Evolutionary conservation across 2,329 filamentous ascomycete genomes (phyloP).

Genomic region (Xylaria sp.): DNA sequence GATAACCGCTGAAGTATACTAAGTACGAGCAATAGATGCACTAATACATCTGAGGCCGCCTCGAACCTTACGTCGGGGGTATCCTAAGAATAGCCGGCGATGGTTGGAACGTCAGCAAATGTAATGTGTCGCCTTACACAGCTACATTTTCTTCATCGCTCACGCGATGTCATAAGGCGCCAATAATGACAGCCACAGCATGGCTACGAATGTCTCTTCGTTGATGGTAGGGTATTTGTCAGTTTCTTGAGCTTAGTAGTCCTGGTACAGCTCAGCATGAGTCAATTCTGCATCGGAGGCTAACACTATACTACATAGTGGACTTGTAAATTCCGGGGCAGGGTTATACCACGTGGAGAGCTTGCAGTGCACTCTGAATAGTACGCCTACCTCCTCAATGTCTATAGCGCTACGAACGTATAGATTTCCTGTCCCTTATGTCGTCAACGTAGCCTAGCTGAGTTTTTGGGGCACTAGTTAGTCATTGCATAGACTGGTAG

Average conservation of each 20-base stretch:
- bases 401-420: constrained; percentile 1
- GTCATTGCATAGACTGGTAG: background rate
- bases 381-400: background rate
- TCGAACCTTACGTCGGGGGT: constrained; percentile 1
- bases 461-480: constrained; percentile 4
- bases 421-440: constrained; percentile 5
- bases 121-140: constrained; percentile 29
- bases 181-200: constrained; percentile 23
- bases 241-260: constrained; percentile 11
- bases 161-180: constrained; percentile 28
- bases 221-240: constrained; percentile 23
- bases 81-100: constrained; percentile 32
- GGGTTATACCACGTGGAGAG: constrained; percentile 34
- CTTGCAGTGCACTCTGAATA: constrained; percentile 25
- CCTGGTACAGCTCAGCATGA: constrained; percentile 31
- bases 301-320: no score
- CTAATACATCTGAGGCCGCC: constrained; percentile 9
- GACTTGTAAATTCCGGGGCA: constrained; percentile 29
- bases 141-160: background rate
- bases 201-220: constrained; percentile 22
- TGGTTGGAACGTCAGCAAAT: constrained; percentile 25
- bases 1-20: constrained; percentile 5
- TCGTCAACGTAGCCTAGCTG: constrained; percentile 5
- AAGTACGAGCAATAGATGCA: constrained; percentile 13
- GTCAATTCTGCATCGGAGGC: constrained; percentile 25